Evolutionary conservation across 306 rosid genomes (phyloP).

Genomic region (Lagenaria siceraria): DNA sequence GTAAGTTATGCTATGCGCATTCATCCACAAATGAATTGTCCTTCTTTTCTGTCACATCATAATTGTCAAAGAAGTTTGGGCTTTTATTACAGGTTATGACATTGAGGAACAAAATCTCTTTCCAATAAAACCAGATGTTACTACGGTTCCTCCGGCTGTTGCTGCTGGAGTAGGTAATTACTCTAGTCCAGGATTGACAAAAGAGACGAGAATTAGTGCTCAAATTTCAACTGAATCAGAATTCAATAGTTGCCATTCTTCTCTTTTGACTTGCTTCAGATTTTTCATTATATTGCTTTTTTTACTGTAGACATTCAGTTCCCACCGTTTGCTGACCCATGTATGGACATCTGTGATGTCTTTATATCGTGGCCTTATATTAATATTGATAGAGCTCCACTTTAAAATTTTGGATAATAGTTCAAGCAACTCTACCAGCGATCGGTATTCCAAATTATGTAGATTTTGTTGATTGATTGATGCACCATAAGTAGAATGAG

Average conservation of each 20-base stretch:
- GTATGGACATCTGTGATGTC: not conserved
- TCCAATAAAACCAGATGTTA: constrained; percentile 26
- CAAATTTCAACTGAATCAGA: constrained; percentile 33
- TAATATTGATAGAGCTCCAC: not conserved
- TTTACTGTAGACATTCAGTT: constrained; percentile 10
- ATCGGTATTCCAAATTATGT: not conserved
- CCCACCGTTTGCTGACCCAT: not conserved
- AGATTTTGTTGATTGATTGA: not conserved
- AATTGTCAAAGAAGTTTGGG: not conserved
- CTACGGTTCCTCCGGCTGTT: constrained; percentile 55
- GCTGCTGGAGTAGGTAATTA: constrained; percentile 48
- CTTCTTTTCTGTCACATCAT: not conserved
- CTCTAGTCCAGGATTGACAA: constrained; percentile 33
- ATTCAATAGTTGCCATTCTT: constrained; percentile 17
- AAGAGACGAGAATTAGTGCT: constrained; percentile 20
- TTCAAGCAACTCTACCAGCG: not conserved
- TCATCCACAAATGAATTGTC: constrained; percentile 7
- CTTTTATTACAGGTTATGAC: constrained; percentile 54
- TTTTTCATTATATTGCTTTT: constrained; percentile 21
- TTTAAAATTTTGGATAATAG: not conserved
- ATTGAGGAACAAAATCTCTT: constrained; percentile 30
- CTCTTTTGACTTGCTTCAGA: constrained; percentile 22
- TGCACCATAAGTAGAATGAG: not conserved
- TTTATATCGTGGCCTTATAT: not conserved
- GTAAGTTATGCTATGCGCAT: constrained; percentile 26